Percentiles rank a stretch among this genome's conserved stretches.
phyloP scores from a whole-genome alignment of 1,139 yeast genomes.

The Suhomyces guaymorum region DNA sequence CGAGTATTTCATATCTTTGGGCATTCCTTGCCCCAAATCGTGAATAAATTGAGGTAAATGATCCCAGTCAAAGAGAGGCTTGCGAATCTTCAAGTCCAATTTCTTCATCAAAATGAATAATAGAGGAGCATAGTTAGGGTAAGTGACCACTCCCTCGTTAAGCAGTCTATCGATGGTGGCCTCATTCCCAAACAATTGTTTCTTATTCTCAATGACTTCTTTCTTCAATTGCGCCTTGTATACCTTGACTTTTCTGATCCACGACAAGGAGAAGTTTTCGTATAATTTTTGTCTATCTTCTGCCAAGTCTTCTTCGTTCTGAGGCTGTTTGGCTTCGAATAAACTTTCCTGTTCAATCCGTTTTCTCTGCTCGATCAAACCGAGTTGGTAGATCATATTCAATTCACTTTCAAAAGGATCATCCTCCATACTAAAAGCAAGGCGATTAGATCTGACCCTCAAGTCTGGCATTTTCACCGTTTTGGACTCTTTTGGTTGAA shows the following conservation, averaged over 20 bases:
- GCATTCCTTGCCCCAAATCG: conserved; percentile 81
- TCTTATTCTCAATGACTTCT: conserved; percentile 54
- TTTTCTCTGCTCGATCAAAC: conserved; percentile 66
- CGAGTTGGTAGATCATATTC: conserved; percentile 74
- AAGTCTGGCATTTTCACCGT: conserved; percentile 57
- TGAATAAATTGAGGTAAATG: conserved; percentile 61
- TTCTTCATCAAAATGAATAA: conserved; percentile 57
- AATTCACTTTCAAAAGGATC: conserved; percentile 86
- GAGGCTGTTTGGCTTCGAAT: conserved; percentile 43
- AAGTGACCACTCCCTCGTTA: conserved; percentile 59
- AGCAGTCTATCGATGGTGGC: conserved; percentile 45
- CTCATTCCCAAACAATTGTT: conserved; percentile 47
- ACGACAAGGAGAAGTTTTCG: conserved; percentile 30
- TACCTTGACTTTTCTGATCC: conserved; percentile 53
- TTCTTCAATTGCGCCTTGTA: conserved; percentile 43
- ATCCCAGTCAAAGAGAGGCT: conserved; percentile 56
- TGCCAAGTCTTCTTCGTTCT: conserved; percentile 16
- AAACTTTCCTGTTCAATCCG: conserved; percentile 58
- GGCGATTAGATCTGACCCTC: conserved; percentile 46
- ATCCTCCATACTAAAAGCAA: conserved; percentile 63
- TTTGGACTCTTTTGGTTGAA: conserved; percentile 35
- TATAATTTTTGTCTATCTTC: conserved; percentile 13
- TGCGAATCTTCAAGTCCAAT: conserved; percentile 52
- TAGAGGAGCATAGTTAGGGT: conserved; percentile 63
- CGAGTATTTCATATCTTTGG: conserved; percentile 66